A percentile compares a stretch with the other conserved stretches of the same genome.
Conservation (phyloP, 805 yeast species). For the Cyberlindnera samutprakarnensis region DNA sequence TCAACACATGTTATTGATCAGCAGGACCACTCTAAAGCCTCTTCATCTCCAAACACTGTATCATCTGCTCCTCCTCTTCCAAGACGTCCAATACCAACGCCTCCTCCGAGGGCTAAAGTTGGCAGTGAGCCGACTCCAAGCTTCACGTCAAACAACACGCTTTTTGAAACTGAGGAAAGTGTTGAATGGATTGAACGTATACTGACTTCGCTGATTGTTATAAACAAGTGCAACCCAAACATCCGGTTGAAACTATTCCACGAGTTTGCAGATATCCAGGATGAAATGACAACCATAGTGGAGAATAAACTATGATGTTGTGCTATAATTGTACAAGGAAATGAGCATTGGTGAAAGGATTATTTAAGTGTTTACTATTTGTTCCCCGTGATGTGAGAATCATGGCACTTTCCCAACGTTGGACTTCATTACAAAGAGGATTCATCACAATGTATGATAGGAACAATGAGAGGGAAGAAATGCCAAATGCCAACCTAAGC, state of each 20-base stretch:
- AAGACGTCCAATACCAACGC: slow-evolving; percentile 25
- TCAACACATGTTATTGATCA: slow-evolving; percentile 2
- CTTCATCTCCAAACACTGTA: slow-evolving; percentile 2
- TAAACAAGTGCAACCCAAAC: slow-evolving; percentile 13
- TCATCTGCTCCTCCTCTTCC: slow-evolving; percentile 15
- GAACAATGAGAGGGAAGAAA: neutral
- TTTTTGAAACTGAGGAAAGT: slow-evolving; percentile 40
- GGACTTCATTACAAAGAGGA: slow-evolving; percentile 14
- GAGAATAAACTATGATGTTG: neutral
- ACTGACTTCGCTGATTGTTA: slow-evolving; percentile 18
- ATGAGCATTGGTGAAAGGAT: too few species aligned
- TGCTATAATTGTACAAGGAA: too few species aligned
- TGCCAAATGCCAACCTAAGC: neutral
- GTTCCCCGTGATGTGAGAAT: too few species aligned
- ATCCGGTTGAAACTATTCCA: slow-evolving; percentile 14
- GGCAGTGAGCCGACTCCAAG: slow-evolving; percentile 16
- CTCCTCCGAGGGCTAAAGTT: slow-evolving; percentile 14
- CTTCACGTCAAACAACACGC: slow-evolving; percentile 7
- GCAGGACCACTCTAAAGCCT: neutral
- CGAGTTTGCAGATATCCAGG: slow-evolving; percentile 19
- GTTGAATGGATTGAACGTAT: slow-evolving; percentile 53
- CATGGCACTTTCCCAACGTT: neutral
- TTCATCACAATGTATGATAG: slow-evolving; percentile 17
- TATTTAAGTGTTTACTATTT: too few species aligned
- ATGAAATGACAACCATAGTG: slow-evolving; percentile 11